Conservation (phyloP, 495 filamentous ascomycete genomes). For the Cercophora newfieldiana region DNA sequence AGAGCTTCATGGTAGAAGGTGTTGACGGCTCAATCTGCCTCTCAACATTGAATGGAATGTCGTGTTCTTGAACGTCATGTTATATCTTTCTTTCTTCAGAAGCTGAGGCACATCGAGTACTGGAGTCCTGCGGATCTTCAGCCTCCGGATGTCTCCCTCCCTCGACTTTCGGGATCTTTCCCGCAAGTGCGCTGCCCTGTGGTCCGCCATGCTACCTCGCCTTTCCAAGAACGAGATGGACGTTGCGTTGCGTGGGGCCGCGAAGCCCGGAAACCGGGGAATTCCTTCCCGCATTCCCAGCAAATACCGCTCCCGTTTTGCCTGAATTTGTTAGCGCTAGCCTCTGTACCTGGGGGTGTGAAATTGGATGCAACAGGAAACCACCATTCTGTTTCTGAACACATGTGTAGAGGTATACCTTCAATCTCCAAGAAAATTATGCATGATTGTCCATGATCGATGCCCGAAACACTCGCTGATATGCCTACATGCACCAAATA, state of each 20-base stretch:
- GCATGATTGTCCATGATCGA: no score
- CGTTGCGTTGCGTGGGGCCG: no score
- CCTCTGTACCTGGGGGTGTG: not conserved
- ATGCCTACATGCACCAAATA: no score
- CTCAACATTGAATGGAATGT: not conserved
- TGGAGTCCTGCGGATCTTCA: not conserved
- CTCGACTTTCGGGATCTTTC: not conserved
- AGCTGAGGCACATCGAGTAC: no score
- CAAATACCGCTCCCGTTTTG: not conserved
- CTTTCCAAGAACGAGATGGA: not conserved
- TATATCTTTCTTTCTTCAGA: no score
- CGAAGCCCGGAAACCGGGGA: not conserved
- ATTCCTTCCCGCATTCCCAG: not conserved
- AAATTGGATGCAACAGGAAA: no score
- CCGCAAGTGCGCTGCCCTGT: no score
- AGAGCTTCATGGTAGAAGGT: slow-evolving; percentile 30
- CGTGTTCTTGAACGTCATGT: no score
- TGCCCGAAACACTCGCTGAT: no score
- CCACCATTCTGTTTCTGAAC: no score
- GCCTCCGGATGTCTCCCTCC: not conserved
- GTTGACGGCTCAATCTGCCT: not conserved
- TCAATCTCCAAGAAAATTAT: no score
- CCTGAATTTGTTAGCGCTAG: not conserved
- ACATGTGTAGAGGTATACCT: no score
- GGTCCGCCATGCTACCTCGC: not conserved